Conservation (phyloP, 2,329 filamentous ascomycete species). For the Fusarium vanettenii region DNA sequence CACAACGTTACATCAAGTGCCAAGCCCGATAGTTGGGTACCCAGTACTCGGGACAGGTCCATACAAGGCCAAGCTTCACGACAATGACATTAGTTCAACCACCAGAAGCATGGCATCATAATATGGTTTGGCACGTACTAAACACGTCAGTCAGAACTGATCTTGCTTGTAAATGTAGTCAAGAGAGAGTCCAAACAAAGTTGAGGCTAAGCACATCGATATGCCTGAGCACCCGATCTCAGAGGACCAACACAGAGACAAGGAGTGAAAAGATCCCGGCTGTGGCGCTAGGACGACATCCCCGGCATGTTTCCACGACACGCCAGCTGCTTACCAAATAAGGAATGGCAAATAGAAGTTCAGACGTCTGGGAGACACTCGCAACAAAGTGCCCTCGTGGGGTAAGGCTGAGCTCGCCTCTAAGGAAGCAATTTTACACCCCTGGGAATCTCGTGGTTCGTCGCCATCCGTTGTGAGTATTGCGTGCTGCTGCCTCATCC, state of each 20-base stretch:
- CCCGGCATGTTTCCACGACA: background rate
- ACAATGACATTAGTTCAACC: background rate
- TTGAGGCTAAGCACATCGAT: background rate
- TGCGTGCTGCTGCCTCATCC: background rate
- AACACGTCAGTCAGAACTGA: background rate
- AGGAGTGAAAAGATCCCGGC: background rate
- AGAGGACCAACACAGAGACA: background rate
- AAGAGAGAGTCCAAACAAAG: background rate
- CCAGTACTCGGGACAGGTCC: background rate
- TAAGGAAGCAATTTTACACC: background rate
- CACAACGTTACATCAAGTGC: conserved; percentile 2
- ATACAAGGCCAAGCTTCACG: background rate
- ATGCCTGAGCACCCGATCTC: background rate
- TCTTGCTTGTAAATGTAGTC: background rate
- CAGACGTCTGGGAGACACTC: background rate
- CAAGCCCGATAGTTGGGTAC: background rate
- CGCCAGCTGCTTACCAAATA: background rate
- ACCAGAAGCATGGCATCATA: background rate
- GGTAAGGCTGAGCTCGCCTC: conserved; percentile 3
- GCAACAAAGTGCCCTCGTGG: background rate
- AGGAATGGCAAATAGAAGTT: background rate
- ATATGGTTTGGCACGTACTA: background rate
- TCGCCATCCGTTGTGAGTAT: conserved; percentile 1
- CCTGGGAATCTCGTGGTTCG: background rate
- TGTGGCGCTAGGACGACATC: background rate